Conservation (phyloP, 2,329 filamentous ascomycete species). For the Zymoseptoria brevis region DNA sequence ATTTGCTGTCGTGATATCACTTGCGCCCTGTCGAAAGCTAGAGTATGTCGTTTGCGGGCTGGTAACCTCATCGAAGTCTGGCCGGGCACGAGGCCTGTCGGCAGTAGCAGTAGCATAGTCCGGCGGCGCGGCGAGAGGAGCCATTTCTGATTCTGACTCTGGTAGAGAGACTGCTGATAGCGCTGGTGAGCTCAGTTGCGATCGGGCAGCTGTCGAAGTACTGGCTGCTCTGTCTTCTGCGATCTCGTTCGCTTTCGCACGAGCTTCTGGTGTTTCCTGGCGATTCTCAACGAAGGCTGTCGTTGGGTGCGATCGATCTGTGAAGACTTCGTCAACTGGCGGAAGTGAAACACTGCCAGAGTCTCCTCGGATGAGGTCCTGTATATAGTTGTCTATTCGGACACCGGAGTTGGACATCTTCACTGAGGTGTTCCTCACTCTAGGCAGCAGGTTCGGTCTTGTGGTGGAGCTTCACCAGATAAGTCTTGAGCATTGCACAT, state of each 20-base stretch:
- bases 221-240: constrained; percentile 4
- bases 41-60: not conserved
- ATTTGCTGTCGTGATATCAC: not conserved
- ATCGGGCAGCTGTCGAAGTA: constrained; percentile 6
- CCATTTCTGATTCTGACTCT: constrained; percentile 11
- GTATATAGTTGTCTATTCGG: constrained; percentile 8
- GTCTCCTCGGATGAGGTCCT: constrained; percentile 8
- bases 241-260: constrained; percentile 17
- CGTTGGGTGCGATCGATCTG: constrained; percentile 10
- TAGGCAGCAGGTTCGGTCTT: not conserved
- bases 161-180: constrained; percentile 8
- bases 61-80: not conserved
- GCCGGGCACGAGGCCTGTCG: constrained; percentile 1
- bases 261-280: constrained; percentile 8
- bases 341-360: constrained; percentile 12
- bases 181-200: constrained; percentile 10
- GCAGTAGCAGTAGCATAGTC: constrained; percentile 21
- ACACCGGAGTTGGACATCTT: constrained; percentile 6
- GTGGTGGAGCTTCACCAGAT: not conserved
- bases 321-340: constrained; percentile 22
- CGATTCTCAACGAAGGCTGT: constrained; percentile 15
- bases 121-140: constrained; percentile 16
- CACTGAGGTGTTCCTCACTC: not conserved
- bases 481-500: not conserved
- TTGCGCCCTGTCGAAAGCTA: not conserved